Evolutionary conservation across 495 filamentous ascomycete genomes (phyloP).

Genomic region (Penicillium goetzii): DNA sequence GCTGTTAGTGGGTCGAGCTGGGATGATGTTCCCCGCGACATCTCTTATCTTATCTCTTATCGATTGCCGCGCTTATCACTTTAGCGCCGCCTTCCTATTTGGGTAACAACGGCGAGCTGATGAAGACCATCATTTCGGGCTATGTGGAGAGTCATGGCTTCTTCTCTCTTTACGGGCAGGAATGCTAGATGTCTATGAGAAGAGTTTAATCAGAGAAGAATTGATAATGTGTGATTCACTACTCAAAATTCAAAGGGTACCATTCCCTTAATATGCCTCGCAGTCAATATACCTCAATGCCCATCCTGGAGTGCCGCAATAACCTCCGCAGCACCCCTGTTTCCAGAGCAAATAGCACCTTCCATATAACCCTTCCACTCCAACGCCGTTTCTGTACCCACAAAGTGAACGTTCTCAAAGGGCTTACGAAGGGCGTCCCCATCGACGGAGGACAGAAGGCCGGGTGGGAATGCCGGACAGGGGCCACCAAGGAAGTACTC

Average conservation of each 20-base stretch:
- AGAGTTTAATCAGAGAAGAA: background rate
- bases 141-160: background rate
- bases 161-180: background rate
- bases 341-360: conserved; percentile 43
- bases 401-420: conserved; percentile 46
- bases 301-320: conserved; percentile 10
- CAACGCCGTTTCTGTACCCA: conserved; percentile 45
- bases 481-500: conserved; percentile 23
- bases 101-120: background rate
- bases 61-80: background rate
- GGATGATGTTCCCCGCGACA: background rate
- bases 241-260: background rate
- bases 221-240: background rate
- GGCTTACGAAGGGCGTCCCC: conserved; percentile 24
- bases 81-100: background rate
- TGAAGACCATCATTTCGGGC: background rate
- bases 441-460: conserved; percentile 29
- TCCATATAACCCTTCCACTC: conserved; percentile 56
- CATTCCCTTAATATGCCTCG: background rate
- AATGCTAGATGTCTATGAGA: background rate
- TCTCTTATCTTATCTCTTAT: background rate
- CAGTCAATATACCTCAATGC: background rate
- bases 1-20: background rate
- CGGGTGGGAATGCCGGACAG: conserved; percentile 24
- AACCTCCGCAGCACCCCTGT: conserved; percentile 43